Conservation (phyloP, 305 asterid genomes). For the Petunia hybrid region DNA sequence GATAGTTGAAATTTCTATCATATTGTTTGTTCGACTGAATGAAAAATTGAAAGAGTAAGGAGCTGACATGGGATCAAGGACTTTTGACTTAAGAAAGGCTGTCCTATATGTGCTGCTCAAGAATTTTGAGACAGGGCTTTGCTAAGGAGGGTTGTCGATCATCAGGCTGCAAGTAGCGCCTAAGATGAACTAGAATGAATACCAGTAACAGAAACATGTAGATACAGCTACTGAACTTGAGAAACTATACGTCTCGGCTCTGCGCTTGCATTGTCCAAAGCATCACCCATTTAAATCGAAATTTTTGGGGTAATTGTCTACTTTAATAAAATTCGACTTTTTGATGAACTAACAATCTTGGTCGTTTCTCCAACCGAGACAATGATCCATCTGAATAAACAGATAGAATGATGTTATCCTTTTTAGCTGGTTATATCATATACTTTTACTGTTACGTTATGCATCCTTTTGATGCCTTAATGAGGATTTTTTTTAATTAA, state of each 20-base stretch:
- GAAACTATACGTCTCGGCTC: background rate
- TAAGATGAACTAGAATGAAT: background rate
- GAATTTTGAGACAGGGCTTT: background rate
- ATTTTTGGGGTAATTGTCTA: background rate
- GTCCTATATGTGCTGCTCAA: background rate
- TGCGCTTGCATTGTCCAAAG: background rate
- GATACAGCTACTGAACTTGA: constrained; percentile 7
- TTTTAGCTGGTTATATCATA: too few species aligned
- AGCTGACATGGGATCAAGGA: background rate
- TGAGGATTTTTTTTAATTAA: background rate
- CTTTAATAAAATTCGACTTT: background rate
- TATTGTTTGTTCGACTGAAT: too few species aligned
- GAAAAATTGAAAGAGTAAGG: background rate
- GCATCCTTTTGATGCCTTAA: too few species aligned
- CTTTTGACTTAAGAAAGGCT: background rate
- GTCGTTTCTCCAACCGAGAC: background rate
- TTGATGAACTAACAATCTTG: background rate
- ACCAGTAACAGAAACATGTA: background rate
- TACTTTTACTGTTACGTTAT: too few species aligned
- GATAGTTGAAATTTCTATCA: too few species aligned
- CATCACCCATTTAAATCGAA: background rate
- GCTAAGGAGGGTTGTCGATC: background rate
- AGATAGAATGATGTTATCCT: background rate
- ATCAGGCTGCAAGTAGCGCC: background rate
- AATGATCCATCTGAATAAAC: background rate